Base-by-base conservation (phyloP, 2,329 filamentous ascomycete genomes). In the Periconia sp. region DNA sequence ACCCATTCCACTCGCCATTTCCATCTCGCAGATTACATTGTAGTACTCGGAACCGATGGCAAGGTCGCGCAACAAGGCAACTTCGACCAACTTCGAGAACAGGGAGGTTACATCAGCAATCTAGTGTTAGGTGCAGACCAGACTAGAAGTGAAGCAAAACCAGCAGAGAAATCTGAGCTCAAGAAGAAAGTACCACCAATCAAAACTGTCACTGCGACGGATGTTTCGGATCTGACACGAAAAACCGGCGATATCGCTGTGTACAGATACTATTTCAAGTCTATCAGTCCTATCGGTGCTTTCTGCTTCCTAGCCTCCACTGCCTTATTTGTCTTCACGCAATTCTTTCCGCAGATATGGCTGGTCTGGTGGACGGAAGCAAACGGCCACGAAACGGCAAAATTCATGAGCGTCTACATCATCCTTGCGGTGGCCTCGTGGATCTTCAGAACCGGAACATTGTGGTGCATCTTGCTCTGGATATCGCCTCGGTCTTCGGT, bases 51-150 rank as follows among this genome's bases (percentile, higher is more conserved):
- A 43, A 63, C 9, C 43, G 68, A 19, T 27, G 64, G 65, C 1
- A 60, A 56, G 0, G 65, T 78, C 18, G 49, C 58, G 15, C 66
- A 76, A 14, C 71, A 76, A 56, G 76, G 76, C 2, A 54, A 56
- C 13, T 77, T 74, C 68, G 57, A 67, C 10, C 54, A 69, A 3
- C 57, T 77, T 13, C 53, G 61, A 33, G 46, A 54, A 9, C 59
- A 63, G n/a, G 52, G 54, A 18, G 59, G 62, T 23, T 60, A 64
- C 33, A 63, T 74, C 18, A 49, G 56, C n/a, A 71, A 71, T 42
- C 40, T 53, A 42, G 35, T 45, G 41, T 27, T 50, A 35, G 41
- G 27, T 45, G 23, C 41, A 15, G 41, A 50, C 27, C n/a, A 44
- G 30, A 35, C 23, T 41, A 44, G 14, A 17, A 35, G 27, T 45